Evolutionary conservation across 257 asterid species (phyloP), one percentile per base, ranked within the genome.

Genomic region (Anisodus tanguticus): DNA sequence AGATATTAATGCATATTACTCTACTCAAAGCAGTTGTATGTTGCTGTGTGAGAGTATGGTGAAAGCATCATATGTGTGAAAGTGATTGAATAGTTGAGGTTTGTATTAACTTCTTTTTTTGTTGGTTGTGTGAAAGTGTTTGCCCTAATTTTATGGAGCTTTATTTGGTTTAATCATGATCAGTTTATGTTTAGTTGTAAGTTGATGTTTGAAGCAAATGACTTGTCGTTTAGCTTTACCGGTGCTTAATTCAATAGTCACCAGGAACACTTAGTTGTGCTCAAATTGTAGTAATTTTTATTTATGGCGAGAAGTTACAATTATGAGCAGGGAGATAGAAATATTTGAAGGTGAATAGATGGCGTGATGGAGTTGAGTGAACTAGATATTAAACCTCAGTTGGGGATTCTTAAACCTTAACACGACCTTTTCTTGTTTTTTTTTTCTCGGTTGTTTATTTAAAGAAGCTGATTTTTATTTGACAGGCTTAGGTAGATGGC

Each of bases 401-500:
- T 51, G 64, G 63, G 26, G 22, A 51, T 19, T 51, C 26, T 76
- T 76, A 51, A 63, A 76, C 47, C 26, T 72, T 26, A 53, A 11
- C 47, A 76, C 5, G 2, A 53, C 26, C 11, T 19, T 4, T 53
- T 76, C 63, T 51, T 53, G 81, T 76, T 53, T 6, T 47, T n/a
- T n/a, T n/a, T 41, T 69, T 43, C 54, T 37, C 8, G 15, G 78
- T 39, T 69, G 78, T 16, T 69, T 69, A 41, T 41, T 76, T 13
- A 53, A 76, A 12, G 64, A 76, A 26, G 49, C 47, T 53, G 8
- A 2, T 72, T 71, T 74, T 51, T 6, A 8, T 76, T 76, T 0
- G 39, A 53, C 62, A 76, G 74, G 79, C 83, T 67, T 85, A 87
- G 91, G 88, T 66, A 87, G 86, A 94, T 93, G 97, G 97, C 89